phyloP scores from a whole-genome alignment of 441 rosid genomes.

The Arabidopsis hybrid region DNA sequence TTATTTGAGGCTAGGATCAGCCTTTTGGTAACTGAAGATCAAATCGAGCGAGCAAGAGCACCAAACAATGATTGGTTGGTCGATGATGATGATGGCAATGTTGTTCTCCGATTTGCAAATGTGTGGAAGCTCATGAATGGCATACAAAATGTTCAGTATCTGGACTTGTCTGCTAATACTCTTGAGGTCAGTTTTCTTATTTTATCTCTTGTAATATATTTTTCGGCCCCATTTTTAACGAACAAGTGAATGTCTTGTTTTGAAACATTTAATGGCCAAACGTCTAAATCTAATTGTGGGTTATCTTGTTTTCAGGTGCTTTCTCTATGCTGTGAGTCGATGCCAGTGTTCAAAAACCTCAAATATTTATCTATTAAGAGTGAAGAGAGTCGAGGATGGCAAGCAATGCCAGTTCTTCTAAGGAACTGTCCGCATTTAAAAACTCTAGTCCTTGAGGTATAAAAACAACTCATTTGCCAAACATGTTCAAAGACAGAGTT shows the following conservation, averaged over 20 bases:
- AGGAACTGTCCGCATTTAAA: constrained; percentile 5
- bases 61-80: no score
- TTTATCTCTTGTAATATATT: no score
- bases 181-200: no score
- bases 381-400: neutral
- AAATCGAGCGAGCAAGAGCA: no score
- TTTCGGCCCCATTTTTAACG: no score
- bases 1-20: neutral
- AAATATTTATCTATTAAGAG: neutral
- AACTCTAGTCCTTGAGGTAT: neutral
- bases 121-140: no score
- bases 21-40: no score
- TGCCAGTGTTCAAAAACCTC: neutral
- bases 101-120: no score
- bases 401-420: constrained; percentile 13
- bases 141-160: no score
- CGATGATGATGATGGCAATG: no score
- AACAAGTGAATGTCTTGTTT: neutral
- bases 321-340: neutral
- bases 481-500: neutral
- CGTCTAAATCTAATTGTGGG: neutral
- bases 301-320: neutral
- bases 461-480: neutral
- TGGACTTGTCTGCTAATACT: no score
- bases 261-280: neutral